These are phyloP conservation scores for Schizophyllum amplum DNA, from an alignment of 1,284 basidiomycete genomes.

Conservation along the genomic window DNA sequence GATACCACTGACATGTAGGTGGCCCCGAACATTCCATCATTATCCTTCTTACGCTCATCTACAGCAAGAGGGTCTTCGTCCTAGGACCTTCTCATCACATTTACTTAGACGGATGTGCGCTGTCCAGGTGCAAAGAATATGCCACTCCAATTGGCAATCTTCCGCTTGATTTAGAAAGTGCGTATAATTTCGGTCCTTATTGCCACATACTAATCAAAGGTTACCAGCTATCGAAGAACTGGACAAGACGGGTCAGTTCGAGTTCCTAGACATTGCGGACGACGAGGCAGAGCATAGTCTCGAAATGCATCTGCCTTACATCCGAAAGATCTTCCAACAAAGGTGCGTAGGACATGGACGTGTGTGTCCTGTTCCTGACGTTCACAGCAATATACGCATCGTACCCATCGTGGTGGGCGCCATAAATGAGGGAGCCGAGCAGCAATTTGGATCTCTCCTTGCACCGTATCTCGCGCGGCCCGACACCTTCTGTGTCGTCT, in stretches of 20 bases:
- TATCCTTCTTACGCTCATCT: background rate
- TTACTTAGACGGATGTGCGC: slow-evolving; percentile 81
- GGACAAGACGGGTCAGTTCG: slow-evolving; percentile 62
- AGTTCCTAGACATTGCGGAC: slow-evolving; percentile 52
- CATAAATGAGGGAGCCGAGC: slow-evolving; percentile 56
- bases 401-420: slow-evolving; percentile 92
- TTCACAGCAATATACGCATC: slow-evolving; percentile 63
- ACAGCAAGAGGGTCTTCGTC: slow-evolving; percentile 86
- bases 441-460: slow-evolving; percentile 59
- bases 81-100: slow-evolving; percentile 95
- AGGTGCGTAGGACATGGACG: background rate
- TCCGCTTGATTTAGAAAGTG: slow-evolving; percentile 72
- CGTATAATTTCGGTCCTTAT: slow-evolving; percentile 18
- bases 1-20: slow-evolving; percentile 75
- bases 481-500: slow-evolving; percentile 85
- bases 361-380: background rate
- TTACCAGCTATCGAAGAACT: slow-evolving; percentile 63
- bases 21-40: background rate
- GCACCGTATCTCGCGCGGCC: slow-evolving; percentile 73
- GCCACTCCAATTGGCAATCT: slow-evolving; percentile 85
- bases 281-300: slow-evolving; percentile 97
- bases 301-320: slow-evolving; percentile 87
- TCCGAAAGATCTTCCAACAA: slow-evolving; percentile 13
- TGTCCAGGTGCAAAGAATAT: slow-evolving; percentile 72
- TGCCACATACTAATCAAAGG: no score